Evolutionary conservation across 2,329 filamentous ascomycete genomes (phyloP).

Genomic region (Anthostomella pinea): DNA sequence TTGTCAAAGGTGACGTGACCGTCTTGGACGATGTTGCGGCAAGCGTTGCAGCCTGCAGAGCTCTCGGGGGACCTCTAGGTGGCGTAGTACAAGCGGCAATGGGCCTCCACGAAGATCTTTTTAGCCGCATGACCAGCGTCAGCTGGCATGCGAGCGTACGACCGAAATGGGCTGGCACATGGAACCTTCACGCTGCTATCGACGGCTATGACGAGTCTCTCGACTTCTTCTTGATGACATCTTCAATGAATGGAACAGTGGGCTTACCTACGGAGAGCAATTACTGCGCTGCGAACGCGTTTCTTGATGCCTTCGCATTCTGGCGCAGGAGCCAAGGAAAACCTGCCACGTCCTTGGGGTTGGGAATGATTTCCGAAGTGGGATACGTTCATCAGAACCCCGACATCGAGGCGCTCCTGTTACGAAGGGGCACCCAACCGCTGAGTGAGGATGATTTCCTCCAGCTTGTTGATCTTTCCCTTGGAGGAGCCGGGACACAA

Average conservation of each 20-base stretch:
- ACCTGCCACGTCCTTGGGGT: conserved; percentile 19
- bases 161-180: conserved; percentile 16
- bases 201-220: conserved; percentile 10
- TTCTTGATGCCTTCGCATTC: conserved; percentile 31
- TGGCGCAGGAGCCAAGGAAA: conserved; percentile 24
- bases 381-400: conserved; percentile 32
- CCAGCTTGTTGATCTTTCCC: conserved; percentile 25
- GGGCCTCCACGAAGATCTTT: conserved; percentile 27
- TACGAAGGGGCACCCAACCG: conserved; percentile 17
- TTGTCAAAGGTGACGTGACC: conserved; percentile 14
- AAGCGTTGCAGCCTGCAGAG: neutral
- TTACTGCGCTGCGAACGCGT: conserved; percentile 36
- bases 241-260: conserved; percentile 25
- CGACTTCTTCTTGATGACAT: conserved; percentile 34
- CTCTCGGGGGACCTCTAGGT: conserved; percentile 15
- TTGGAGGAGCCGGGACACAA: too few species aligned
- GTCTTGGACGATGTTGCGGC: conserved; percentile 2
- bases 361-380: conserved; percentile 34
- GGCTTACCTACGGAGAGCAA: conserved; percentile 33
- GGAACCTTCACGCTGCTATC: conserved; percentile 13
- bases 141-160: conserved; percentile 20
- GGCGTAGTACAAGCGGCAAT: conserved; percentile 36
- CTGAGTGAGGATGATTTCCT: conserved; percentile 22
- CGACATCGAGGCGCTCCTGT: conserved; percentile 14
- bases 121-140: conserved; percentile 1